These are phyloP conservation scores for Eragrostis curvula DNA, from an alignment of 176 grass and related monocot species.

Conservation along the genomic window DNA sequence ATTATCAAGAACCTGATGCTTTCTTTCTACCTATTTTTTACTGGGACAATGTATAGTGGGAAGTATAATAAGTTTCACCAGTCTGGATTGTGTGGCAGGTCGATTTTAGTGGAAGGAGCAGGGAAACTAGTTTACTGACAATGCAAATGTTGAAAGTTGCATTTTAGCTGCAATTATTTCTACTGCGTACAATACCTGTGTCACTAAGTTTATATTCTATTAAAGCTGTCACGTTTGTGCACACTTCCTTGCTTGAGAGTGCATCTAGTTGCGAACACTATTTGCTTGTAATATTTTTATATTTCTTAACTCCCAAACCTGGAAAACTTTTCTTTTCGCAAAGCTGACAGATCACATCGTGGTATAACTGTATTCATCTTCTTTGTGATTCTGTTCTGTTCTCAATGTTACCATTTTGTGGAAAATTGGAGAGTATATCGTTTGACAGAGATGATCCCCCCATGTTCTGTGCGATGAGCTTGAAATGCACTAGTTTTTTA, in stretches of 20 bases:
- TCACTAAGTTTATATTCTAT: slow-evolving; percentile 1
- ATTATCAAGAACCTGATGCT: neutral
- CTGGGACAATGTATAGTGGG: neutral
- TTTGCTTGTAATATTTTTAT: neutral
- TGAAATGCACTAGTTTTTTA: slow-evolving; percentile 26
- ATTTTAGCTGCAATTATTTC: slow-evolving; percentile 25
- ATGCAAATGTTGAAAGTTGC: neutral
- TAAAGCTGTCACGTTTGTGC: neutral
- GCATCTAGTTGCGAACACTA: neutral
- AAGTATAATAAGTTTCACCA: neutral
- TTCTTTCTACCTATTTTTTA: slow-evolving; percentile 4
- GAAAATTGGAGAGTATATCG: neutral
- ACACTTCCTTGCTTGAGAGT: slow-evolving; percentile 9
- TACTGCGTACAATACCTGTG: neutral
- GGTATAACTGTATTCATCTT: neutral
- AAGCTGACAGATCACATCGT: neutral
- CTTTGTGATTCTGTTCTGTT: neutral
- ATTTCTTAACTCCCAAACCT: neutral
- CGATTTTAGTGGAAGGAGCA: neutral
- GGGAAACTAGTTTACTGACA: neutral
- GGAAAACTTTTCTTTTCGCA: neutral
- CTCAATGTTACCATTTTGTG: neutral
- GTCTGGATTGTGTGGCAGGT: slow-evolving; percentile 1
- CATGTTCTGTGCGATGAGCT: slow-evolving; percentile 10
- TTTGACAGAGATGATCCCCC: slow-evolving; percentile 26